A percentile compares a stretch with the other conserved stretches of the same genome.
Evolutionary conservation across 441 rosid species (phyloP).

Genomic region (Syzygium syzygioides): DNA sequence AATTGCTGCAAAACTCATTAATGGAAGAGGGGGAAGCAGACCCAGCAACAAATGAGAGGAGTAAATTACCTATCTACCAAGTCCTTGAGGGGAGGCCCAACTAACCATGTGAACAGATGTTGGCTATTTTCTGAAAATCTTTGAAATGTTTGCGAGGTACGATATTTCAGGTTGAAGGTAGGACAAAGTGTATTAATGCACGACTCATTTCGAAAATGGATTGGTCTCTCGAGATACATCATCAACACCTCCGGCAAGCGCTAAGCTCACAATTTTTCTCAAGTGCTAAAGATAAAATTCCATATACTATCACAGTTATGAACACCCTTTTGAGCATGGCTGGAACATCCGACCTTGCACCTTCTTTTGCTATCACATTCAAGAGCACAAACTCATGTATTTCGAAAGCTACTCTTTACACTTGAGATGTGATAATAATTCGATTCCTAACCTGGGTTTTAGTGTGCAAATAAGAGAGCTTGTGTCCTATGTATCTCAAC

Average conservation of each 20-base stretch:
- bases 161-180: background rate
- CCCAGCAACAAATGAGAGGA: too few relatives aligned
- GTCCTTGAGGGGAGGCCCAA: too few relatives aligned
- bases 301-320: background rate
- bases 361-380: background rate
- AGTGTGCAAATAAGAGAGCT: too few relatives aligned
- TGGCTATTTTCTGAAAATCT: too few relatives aligned
- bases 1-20: too few relatives aligned
- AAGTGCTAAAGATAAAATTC: background rate
- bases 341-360: background rate
- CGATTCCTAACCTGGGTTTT: too few relatives aligned
- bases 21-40: background rate
- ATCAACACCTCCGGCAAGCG: background rate
- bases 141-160: too few relatives aligned
- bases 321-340: background rate
- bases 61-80: too few relatives aligned
- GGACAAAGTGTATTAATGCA: background rate
- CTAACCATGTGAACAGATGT: too few relatives aligned
- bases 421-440: too few relatives aligned
- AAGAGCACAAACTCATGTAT: background rate
- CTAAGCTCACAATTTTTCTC: background rate
- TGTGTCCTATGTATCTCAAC: too few relatives aligned
- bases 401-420: background rate
- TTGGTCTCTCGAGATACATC: background rate
- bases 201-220: background rate